Evolutionary conservation across 108 stramenopile species (phyloP), one percentile per base, ranked within the genome.

Genomic region (Skeletonema costatum): DNA sequence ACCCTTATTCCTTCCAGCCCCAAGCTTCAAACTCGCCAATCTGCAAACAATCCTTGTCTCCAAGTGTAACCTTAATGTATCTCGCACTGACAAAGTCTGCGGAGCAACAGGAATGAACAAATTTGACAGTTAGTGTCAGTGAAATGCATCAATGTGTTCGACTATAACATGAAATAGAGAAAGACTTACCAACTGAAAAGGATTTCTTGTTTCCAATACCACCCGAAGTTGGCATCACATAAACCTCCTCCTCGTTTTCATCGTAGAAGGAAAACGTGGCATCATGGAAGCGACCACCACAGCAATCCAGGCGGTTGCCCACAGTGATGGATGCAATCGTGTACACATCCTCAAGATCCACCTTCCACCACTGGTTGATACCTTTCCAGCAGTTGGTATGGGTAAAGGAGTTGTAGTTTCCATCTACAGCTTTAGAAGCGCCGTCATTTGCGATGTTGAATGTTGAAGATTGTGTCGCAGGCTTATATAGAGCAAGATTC

Each of bases 241-340:
- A 13, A 3, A 61, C 60, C 60, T 61, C 64, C 17, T 10, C 8
- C 1, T 59, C 64, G 60, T 64, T 64, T 59, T 64, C 64, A 50
- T 64, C 64, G 56, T 64, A 59, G 7, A 64, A 64, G 64, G 42
- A 51, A 59, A 64, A 58, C 16, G 53, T 51, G 9, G 48, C 48
- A n/a, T 64, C 64, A 25, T 64, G 64, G 29, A 60, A 69, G 16
- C 68, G 58, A n/a, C 68, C 68, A 69, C 68, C 68, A 62, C 68
- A 69, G 63, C 68, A 69, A 62, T 69, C 68, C 9, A 69, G 60
- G 51, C 68, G 68, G 50, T 69, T 69, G 9, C 32, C 68, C 32
- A 69, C 50, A 17, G n/a, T 17, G 62, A 69, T 60, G n/a, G 68
- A 60, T 21, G 63, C 5, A 69, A 69, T 62, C 58, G 68, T 69